Evolutionary conservation across 78 protist species (phyloP).

Genomic region (Chrysochromulina parva): DNA sequence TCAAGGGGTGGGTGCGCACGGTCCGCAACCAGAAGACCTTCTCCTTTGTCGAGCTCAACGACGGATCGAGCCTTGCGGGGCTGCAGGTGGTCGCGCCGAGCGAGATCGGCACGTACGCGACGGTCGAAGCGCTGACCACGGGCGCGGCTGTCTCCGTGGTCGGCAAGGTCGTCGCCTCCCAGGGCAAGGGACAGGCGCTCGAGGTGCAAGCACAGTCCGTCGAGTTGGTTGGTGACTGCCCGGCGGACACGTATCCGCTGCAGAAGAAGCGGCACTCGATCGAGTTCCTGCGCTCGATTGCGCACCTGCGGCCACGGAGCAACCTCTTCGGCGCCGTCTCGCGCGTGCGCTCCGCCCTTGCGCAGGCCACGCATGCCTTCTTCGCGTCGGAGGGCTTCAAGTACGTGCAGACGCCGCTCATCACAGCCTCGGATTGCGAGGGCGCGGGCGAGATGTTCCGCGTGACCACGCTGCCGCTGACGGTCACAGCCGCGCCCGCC

Average conservation of each 20-base stretch:
- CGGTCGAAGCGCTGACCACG: background rate
- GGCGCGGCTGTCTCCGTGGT: background rate
- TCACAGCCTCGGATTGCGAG: slow-evolving; percentile 86
- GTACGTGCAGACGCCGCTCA: slow-evolving; percentile 80
- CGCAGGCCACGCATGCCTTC: slow-evolving; percentile 46
- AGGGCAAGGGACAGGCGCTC: background rate
- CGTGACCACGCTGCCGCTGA: slow-evolving; percentile 44
- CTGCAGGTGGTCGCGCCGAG: slow-evolving; percentile 20
- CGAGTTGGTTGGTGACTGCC: slow-evolving; percentile 37
- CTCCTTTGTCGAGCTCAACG: slow-evolving; percentile 52
- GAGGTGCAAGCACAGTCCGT: background rate
- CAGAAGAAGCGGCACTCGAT: slow-evolving; percentile 82
- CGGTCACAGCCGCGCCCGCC: background rate
- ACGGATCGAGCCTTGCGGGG: slow-evolving; percentile 36
- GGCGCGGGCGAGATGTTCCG: slow-evolving; percentile 90
- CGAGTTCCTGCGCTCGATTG: slow-evolving; percentile 83
- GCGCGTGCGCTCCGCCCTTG: slow-evolving; percentile 52
- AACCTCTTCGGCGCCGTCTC: slow-evolving; percentile 48
- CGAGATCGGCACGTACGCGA: background rate
- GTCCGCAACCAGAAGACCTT: slow-evolving; percentile 5
- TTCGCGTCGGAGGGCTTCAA: slow-evolving; percentile 29
- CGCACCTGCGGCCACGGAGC: slow-evolving; percentile 81
- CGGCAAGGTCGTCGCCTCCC: background rate
- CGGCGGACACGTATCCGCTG: slow-evolving; percentile 66
- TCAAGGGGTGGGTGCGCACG: slow-evolving; percentile 60